Conservation (phyloP, 768 basidiomycete species). For the Atractiella rhizophila region DNA sequence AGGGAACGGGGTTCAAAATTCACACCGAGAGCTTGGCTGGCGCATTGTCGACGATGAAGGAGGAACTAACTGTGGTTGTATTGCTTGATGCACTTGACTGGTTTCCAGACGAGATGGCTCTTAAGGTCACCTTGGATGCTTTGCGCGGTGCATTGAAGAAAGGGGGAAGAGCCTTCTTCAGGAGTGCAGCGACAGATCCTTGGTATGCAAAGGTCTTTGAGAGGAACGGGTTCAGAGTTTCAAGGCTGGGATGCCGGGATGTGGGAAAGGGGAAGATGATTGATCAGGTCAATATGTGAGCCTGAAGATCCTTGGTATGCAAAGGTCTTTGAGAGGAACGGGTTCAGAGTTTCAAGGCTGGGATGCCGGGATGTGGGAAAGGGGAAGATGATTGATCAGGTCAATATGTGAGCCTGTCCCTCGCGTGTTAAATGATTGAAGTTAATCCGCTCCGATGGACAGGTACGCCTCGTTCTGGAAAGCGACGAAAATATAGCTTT, state of each 20-base stretch:
- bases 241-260: neutral
- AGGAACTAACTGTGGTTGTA: no score
- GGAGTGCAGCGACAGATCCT: slow-evolving; percentile 22
- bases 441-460: neutral
- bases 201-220: slow-evolving; percentile 16
- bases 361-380: slow-evolving; percentile 30
- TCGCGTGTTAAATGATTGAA: neutral
- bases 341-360: slow-evolving; percentile 12
- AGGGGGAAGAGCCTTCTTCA: slow-evolving; percentile 41
- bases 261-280: neutral
- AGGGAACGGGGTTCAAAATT: slow-evolving; percentile 39
- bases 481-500: slow-evolving; percentile 4
- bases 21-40: slow-evolving; percentile 31
- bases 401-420: slow-evolving; percentile 35
- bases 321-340: slow-evolving; percentile 12
- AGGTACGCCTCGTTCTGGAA: slow-evolving; percentile 16
- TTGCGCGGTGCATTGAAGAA: slow-evolving; percentile 30
- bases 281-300: slow-evolving; percentile 20
- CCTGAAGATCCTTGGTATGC: slow-evolving; percentile 23
- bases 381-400: slow-evolving; percentile 33
- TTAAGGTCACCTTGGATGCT: slow-evolving; percentile 18
- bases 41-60: no score
- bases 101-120: slow-evolving; percentile 8
- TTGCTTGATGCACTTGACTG: neutral
- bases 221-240: slow-evolving; percentile 14